These are phyloP conservation scores for Sanghuangporus sanghuang DNA, from an alignment of 1,284 basidiomycete species.

Conservation along the genomic window DNA sequence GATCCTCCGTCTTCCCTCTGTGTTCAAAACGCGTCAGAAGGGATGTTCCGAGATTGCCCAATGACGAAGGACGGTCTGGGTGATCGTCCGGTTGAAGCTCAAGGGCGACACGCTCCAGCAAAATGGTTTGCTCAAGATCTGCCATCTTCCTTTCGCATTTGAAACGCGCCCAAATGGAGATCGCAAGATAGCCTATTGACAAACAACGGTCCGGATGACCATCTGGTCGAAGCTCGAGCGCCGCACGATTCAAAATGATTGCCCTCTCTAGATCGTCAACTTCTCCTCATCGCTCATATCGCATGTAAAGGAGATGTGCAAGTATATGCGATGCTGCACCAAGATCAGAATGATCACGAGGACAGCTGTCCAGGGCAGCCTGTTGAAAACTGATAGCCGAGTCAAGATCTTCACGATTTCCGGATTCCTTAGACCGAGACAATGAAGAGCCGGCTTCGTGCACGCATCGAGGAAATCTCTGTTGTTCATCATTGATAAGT, in stretches of 20 bases:
- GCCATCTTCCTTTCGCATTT: background rate
- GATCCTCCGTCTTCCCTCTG: background rate
- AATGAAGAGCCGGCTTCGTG: no score
- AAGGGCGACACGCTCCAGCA: background rate
- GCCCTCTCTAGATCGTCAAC: background rate
- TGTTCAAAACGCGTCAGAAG: background rate
- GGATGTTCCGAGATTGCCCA: background rate
- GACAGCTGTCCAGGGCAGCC: background rate
- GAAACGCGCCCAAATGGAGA: background rate
- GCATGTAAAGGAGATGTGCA: background rate
- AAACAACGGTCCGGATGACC: background rate
- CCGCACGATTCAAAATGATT: background rate
- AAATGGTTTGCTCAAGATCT: background rate
- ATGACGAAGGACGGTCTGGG: background rate
- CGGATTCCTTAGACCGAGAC: no score
- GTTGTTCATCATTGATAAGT: no score
- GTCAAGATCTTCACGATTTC: no score
- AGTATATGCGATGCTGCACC: background rate
- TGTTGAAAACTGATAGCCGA: no score
- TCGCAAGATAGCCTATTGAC: no score
- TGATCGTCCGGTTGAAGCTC: background rate
- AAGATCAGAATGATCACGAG: background rate
- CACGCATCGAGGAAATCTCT: no score
- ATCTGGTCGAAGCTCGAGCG: background rate
- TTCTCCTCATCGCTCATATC: background rate